Evolutionary conservation across 75 land plant species (phyloP).

Genomic region (Adiantum capillusveneris): DNA sequence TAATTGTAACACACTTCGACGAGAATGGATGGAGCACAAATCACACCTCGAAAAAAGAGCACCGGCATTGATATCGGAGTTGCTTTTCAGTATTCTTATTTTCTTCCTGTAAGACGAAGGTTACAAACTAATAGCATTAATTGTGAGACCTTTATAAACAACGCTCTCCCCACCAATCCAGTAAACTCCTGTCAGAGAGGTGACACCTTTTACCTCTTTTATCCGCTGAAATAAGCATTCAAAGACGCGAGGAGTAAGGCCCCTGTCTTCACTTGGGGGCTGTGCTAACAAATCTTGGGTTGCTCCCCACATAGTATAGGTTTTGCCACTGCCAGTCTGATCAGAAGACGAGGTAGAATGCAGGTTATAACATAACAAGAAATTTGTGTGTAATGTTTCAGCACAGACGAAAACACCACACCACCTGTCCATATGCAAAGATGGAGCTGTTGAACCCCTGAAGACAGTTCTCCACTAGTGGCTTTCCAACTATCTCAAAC

Average conservation of each 20-base stretch:
- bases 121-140: too few relatives aligned
- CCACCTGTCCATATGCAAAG: constrained; percentile 90
- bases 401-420: background rate
- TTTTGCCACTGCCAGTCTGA: constrained; percentile 98
- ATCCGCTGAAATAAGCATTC: constrained; percentile 77
- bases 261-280: constrained; percentile 49
- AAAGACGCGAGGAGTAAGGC: constrained; percentile 89
- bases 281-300: constrained; percentile 22
- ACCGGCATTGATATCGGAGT: constrained; percentile 74
- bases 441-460: constrained; percentile 88
- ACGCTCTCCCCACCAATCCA: too few relatives aligned
- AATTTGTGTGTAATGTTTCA: background rate
- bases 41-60: constrained; percentile 85
- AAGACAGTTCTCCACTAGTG: constrained; percentile 75
- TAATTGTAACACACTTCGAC: too few relatives aligned
- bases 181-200: background rate
- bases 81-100: constrained; percentile 64
- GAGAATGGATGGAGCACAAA: too few relatives aligned
- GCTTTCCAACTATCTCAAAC: constrained; percentile 66
- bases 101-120: constrained; percentile 88
- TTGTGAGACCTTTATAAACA: too few relatives aligned
- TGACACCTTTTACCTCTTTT: constrained; percentile 53
- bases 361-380: background rate
- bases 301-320: constrained; percentile 97
- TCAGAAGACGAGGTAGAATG: background rate